Evolutionary conservation across 2,329 filamentous ascomycete genomes (phyloP), one percentile per base, ranked within the genome.

Genomic region (Ceratocystis eucalypticola): DNA sequence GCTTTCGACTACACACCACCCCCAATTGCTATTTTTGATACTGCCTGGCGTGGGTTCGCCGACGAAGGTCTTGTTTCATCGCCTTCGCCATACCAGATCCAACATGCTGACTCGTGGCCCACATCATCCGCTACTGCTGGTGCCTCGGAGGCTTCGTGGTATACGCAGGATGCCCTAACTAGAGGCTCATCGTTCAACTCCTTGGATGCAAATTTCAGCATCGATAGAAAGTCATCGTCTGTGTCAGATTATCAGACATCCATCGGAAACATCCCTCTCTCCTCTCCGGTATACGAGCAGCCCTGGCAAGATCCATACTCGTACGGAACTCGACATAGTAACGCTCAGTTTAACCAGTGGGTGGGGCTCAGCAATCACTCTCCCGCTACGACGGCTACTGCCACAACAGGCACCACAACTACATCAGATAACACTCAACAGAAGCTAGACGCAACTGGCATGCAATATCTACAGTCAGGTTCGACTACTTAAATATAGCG

Each of bases 201-300:
- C 22, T 30, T 33, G 7, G 53, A 57, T n/a, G 25, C 22, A 17
- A 57, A 10, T 57, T 15, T n/a, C 25, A 30, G 6, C 10, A 33
- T 33, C 15, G 53, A 33, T 28, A 57, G 53, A 30, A 57, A 28
- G 53, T 57, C 53, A 10, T 57, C 53, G 10, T 25, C 30, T 10
- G n/a, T 57, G 25, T 57, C 53, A 30, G 53, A 57, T 22, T 57
- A 57, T 28, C 53, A 57, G 53, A 57, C 53, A 30, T 57, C 53
- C 10, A 57, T 57, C 48, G 44, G 61, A 25, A 20, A 12, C 61
- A 7, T 15, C 15, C 17, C 25, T 41, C 25, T 63, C 28, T 57
- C 53, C 15, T 57, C 53, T 57, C 25, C 53, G 2, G 12, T 57
- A 57, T 57, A 57, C 12, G 53, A 57, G 10, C 53, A 57, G 25